Conservation (phyloP, 2,329 filamentous ascomycete species). For the Nectriaceae sp. region DNA sequence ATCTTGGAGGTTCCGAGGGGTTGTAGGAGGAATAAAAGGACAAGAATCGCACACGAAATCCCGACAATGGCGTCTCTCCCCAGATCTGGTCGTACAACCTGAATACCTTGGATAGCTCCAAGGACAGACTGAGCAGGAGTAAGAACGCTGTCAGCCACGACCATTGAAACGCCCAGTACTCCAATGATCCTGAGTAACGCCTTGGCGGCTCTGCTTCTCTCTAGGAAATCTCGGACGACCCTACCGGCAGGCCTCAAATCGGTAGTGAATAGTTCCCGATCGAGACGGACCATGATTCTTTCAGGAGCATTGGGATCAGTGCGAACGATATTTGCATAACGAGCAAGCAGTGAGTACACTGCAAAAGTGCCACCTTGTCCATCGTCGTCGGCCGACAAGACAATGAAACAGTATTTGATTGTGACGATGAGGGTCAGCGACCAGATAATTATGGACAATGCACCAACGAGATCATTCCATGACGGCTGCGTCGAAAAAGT, state of each 20-base stretch:
- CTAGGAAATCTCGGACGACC: conserved; percentile 57
- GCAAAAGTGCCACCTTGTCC: conserved; percentile 72
- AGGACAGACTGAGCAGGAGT: conserved; percentile 72
- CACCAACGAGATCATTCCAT: conserved; percentile 62
- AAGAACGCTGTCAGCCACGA: conserved; percentile 66
- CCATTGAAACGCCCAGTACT: conserved; percentile 67
- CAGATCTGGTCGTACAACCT: conserved; percentile 60
- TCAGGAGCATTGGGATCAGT: conserved; percentile 54
- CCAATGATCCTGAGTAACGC: conserved; percentile 60
- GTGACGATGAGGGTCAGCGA: conserved; percentile 69
- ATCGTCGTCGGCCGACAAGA: conserved; percentile 68
- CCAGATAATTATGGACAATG: conserved; percentile 70
- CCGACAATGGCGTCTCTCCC: conserved; percentile 60
- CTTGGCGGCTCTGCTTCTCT: conserved; percentile 55
- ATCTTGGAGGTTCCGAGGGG: conserved; percentile 65
- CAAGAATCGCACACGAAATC: conserved; percentile 63
- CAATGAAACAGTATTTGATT: conserved; percentile 67
- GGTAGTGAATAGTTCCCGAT: conserved; percentile 55
- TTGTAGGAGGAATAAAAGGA: conserved; percentile 64
- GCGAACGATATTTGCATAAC: conserved; percentile 60
- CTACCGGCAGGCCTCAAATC: conserved; percentile 56
- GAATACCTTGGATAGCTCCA: conserved; percentile 66
- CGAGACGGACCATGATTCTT: conserved; percentile 57
- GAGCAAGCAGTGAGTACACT: conserved; percentile 64
- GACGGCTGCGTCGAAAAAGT: conserved; percentile 60